Evolutionary conservation across 2,329 filamentous ascomycete species (phyloP).

Genomic region (Penicillium brevicompactum): DNA sequence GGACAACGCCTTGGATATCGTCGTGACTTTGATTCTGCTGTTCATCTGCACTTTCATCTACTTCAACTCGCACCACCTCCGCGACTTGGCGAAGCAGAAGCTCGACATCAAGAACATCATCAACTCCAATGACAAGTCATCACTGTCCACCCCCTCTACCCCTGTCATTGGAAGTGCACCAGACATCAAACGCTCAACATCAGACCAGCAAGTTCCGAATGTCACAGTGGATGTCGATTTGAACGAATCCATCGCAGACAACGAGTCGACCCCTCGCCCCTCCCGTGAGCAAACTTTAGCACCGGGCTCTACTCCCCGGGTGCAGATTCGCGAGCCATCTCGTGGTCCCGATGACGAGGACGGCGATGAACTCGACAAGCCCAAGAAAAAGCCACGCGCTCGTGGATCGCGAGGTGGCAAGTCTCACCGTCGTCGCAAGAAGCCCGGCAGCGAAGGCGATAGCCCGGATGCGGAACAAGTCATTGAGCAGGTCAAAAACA

Average conservation of each 20-base stretch:
- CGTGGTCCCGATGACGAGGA: conserved; percentile 36
- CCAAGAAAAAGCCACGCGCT: conserved; percentile 67
- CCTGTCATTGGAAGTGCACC: conserved; percentile 32
- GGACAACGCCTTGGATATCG: conserved; percentile 48
- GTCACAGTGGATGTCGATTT: conserved; percentile 37
- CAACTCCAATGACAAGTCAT: conserved; percentile 39
- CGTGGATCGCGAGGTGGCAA: conserved; percentile 73
- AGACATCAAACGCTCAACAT: conserved; percentile 31
- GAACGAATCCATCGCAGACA: conserved; percentile 18
- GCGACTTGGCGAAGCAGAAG: conserved; percentile 46
- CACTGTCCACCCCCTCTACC: conserved; percentile 43
- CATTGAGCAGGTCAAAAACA: conserved; percentile 57
- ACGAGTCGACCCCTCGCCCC: conserved; percentile 33
- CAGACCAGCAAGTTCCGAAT: conserved; percentile 26
- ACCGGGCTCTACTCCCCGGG: conserved; percentile 33
- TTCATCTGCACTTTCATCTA: conserved; percentile 47
- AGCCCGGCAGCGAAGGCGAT: conserved; percentile 56
- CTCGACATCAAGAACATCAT: conserved; percentile 50
- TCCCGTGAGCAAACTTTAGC: conserved; percentile 22
- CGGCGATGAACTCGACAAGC: conserved; percentile 45
- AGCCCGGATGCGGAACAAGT: conserved; percentile 60
- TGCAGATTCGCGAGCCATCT: conserved; percentile 45
- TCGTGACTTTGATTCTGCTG: conserved; percentile 43
- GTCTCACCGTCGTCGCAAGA: conserved; percentile 59
- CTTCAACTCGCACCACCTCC: conserved; percentile 44